These are phyloP conservation scores for Globisporangium solare DNA, from an alignment of 352 stramenopile species.

Conservation along the genomic window DNA sequence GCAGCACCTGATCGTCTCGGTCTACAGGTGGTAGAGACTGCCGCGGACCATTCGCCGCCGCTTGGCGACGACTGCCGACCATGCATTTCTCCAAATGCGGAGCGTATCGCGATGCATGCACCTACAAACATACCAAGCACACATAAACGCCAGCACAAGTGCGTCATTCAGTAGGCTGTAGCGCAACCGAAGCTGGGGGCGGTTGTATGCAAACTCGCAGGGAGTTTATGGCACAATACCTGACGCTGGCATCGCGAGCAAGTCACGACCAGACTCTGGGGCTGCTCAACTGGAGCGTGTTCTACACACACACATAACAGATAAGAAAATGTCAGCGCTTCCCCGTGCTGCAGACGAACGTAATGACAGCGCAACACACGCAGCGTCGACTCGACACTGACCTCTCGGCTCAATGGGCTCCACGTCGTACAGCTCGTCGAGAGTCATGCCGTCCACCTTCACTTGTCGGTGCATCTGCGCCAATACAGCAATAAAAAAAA, in stretches of 20 bases:
- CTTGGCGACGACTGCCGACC: constrained; percentile 42
- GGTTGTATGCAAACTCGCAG: neutral
- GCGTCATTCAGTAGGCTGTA: too few species aligned
- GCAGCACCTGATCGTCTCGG: neutral
- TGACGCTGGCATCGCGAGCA: constrained; percentile 65
- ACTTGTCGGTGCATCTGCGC: constrained; percentile 57
- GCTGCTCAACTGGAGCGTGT: constrained; percentile 27
- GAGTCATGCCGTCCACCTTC: constrained; percentile 49
- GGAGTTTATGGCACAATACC: constrained; percentile 15
- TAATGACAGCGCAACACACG: neutral
- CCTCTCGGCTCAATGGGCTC: constrained; percentile 40
- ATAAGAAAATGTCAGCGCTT: neutral
- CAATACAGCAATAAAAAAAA: neutral
- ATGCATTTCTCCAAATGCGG: constrained; percentile 76
- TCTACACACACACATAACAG: constrained; percentile 6
- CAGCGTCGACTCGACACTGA: neutral
- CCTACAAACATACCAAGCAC: constrained; percentile 12
- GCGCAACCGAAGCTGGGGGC: too few species aligned
- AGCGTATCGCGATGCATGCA: constrained; percentile 68
- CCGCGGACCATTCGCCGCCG: constrained; percentile 9
- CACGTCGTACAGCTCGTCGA: constrained; percentile 75
- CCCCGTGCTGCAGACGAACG: neutral
- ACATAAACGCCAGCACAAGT: too few species aligned
- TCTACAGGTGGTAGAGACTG: constrained; percentile 1
- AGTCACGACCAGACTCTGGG: constrained; percentile 53